Conservation (phyloP, 1,284 basidiomycete species). For the Cryptococcus wingfieldii region DNA sequence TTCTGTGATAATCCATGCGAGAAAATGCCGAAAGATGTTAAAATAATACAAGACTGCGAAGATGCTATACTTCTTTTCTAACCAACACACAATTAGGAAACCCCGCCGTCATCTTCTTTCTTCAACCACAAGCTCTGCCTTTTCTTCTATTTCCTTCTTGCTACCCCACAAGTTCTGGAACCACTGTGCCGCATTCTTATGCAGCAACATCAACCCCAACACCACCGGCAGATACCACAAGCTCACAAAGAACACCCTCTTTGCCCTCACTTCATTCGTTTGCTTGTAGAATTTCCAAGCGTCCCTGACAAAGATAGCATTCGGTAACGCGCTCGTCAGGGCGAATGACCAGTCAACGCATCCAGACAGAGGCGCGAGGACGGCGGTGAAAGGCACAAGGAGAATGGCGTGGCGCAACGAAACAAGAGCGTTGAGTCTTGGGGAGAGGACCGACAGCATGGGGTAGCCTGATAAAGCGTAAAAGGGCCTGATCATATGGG, state of each 20-base stretch:
- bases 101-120: too few species aligned
- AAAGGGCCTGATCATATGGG: conserved; percentile 76
- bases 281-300: conserved; percentile 73
- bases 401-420: conserved; percentile 76
- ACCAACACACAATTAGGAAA: too few species aligned
- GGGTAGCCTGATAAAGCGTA: conserved; percentile 92
- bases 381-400: conserved; percentile 72
- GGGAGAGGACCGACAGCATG: conserved; percentile 83
- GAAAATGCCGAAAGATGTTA: too few species aligned
- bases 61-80: too few species aligned
- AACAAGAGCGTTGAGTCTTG: conserved; percentile 78
- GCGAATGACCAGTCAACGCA: conserved; percentile 85
- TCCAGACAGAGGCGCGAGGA: conserved; percentile 79
- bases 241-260: conserved; percentile 72
- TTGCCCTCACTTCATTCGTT: conserved; percentile 67
- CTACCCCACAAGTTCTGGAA: conserved; percentile 23
- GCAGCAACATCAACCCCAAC: conserved; percentile 88
- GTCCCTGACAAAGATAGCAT: conserved; percentile 64
- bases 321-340: conserved; percentile 70
- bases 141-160: too few species aligned
- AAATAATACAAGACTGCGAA: too few species aligned
- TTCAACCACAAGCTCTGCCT: too few species aligned
- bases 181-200: conserved; percentile 80
- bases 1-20: too few species aligned
- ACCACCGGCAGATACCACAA: conserved; percentile 90